A percentile compares a stretch with the other conserved stretches of the same genome.
Conservation (phyloP, 805 yeast genomes). For the Alloascoidea hylecoeti region DNA sequence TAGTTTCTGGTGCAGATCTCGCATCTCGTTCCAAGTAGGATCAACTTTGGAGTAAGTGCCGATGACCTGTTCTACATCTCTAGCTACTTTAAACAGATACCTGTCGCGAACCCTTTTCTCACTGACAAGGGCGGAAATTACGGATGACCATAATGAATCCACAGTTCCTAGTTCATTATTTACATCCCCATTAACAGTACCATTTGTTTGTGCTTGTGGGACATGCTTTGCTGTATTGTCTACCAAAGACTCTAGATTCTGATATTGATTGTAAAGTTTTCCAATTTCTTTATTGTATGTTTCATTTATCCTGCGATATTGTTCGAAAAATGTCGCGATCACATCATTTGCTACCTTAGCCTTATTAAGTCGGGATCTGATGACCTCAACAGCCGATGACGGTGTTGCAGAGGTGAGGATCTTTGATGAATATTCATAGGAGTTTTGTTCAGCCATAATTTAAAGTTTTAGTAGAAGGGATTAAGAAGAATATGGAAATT, state of each 20-base stretch:
- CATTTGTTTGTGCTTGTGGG: too few relatives aligned
- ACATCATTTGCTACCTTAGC: neutral
- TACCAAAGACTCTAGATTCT: neutral
- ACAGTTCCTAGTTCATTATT: neutral
- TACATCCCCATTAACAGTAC: neutral
- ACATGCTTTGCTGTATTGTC: neutral
- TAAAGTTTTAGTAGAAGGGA: too few relatives aligned
- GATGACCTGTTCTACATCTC: neutral
- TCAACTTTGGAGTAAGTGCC: neutral
- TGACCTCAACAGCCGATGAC: neutral
- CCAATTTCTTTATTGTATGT: constrained; percentile 1
- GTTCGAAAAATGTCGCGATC: neutral
- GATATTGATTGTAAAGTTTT: neutral
- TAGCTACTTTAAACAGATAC: neutral
- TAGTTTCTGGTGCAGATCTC: neutral
- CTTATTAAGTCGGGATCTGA: neutral
- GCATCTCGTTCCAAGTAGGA: neutral
- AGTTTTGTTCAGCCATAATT: too few relatives aligned
- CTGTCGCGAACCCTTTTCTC: neutral
- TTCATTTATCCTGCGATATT: neutral
- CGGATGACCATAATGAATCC: neutral
- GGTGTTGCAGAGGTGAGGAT: neutral
- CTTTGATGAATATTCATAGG: neutral
- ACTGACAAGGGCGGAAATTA: neutral
- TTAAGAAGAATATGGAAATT: too few relatives aligned